phyloP scores from a whole-genome alignment of 768 basidiomycete genomes.

The Podaxis rugospora region DNA sequence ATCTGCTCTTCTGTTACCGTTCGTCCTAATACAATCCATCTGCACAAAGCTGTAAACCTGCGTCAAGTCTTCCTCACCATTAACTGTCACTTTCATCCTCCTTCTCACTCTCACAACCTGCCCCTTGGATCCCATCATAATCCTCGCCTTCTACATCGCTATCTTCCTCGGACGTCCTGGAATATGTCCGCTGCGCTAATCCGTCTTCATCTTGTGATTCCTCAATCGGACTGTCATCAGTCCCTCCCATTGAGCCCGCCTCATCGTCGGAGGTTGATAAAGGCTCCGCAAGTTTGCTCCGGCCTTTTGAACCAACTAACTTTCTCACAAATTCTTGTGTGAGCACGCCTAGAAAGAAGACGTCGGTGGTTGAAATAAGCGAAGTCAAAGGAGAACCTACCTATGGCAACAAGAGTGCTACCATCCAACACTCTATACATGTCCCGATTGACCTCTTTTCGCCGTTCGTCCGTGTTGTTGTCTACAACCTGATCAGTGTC shows the following conservation, averaged over 20 bases:
- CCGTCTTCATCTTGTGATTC: conserved; percentile 13
- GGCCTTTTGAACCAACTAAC: conserved; percentile 21
- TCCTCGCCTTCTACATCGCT: too few species aligned
- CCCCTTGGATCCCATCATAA: neutral
- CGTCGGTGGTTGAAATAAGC: neutral
- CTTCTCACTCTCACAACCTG: conserved; percentile 8
- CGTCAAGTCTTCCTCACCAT: neutral
- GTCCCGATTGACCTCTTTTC: conserved; percentile 34
- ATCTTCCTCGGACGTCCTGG: neutral
- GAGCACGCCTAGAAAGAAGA: conserved; percentile 47
- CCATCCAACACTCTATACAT: conserved; percentile 80
- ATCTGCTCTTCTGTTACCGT: neutral
- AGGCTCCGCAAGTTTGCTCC: neutral
- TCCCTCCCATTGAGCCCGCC: conserved; percentile 11
- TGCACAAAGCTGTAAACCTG: neutral
- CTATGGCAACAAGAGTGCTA: conserved; percentile 67
- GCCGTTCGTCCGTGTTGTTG: conserved; percentile 16
- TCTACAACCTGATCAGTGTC: conserved; percentile 4
- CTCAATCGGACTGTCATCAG: conserved; percentile 10
- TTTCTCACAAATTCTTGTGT: conserved; percentile 60
- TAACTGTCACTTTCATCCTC: neutral
- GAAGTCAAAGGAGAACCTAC: conserved; percentile 29
- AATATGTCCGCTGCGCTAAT: neutral
- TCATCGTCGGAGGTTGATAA: conserved; percentile 11
- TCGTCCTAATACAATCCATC: neutral